These are phyloP conservation scores for Aspergillus sclerotioniger DNA, from an alignment of 495 filamentous ascomycete species.

Conservation along the genomic window DNA sequence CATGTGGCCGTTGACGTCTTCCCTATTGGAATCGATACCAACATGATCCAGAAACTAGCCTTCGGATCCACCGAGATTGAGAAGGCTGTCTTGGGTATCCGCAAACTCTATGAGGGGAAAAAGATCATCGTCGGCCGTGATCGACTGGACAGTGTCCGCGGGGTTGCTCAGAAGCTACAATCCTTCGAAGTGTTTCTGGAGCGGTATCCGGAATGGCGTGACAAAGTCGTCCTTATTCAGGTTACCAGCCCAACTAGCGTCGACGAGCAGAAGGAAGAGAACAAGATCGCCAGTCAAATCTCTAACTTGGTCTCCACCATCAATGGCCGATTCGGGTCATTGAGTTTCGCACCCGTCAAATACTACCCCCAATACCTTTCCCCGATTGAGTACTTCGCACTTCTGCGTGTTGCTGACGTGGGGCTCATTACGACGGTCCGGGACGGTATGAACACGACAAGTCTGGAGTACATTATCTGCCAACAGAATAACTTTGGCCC, in stretches of 20 bases:
- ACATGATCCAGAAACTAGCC: conserved; percentile 65
- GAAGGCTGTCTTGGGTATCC: conserved; percentile 63
- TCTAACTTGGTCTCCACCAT: conserved; percentile 85
- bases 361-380: conserved; percentile 90
- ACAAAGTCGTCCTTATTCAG: conserved; percentile 91
- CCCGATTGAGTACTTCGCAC: conserved; percentile 84
- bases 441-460: conserved; percentile 97
- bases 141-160: conserved; percentile 82
- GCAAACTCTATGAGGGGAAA: conserved; percentile 71
- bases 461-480: conserved; percentile 88
- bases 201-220: conserved; percentile 80
- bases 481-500: conserved; percentile 81
- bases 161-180: conserved; percentile 88
- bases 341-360: conserved; percentile 83
- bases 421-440: conserved; percentile 89
- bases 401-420: conserved; percentile 81
- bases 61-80: conserved; percentile 66
- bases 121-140: conserved; percentile 96
- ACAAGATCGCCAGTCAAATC: conserved; percentile 77
- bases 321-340: conserved; percentile 81
- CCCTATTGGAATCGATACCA: conserved; percentile 85
- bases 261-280: conserved; percentile 68
- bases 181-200: conserved; percentile 90
- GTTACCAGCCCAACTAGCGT: conserved; percentile 83
- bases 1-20: conserved; percentile 88